Conservation (phyloP, 2,329 filamentous ascomycete genomes). For the Ilyonectria mors-panacis region DNA sequence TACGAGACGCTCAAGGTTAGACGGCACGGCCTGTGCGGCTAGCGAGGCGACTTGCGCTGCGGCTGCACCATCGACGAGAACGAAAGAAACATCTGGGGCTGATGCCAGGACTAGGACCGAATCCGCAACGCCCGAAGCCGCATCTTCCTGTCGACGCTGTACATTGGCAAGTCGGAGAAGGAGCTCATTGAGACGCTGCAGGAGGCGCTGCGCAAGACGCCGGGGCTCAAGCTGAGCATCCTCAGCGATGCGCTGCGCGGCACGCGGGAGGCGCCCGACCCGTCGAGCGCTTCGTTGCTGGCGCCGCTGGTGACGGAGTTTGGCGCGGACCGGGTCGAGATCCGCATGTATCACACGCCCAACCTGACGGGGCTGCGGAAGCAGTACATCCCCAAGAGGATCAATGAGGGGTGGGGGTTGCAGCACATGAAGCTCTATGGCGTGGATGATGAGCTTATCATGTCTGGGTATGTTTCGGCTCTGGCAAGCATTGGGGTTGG, state of each 20-base stretch:
- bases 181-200: slow-evolving; percentile 88
- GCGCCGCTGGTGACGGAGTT: slow-evolving; percentile 88
- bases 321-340: slow-evolving; percentile 85
- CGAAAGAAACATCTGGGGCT: slow-evolving; percentile 20
- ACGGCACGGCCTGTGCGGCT: background rate
- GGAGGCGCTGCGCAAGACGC: slow-evolving; percentile 80
- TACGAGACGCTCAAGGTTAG: slow-evolving; percentile 89
- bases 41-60: background rate
- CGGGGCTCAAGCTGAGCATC: slow-evolving; percentile 85
- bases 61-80: background rate
- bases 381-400: slow-evolving; percentile 85
- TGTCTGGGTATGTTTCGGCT: slow-evolving; percentile 78
- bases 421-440: slow-evolving; percentile 99
- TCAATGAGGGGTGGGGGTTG: slow-evolving; percentile 98
- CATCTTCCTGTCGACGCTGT: slow-evolving; percentile 95
- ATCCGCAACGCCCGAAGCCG: slow-evolving; percentile 84
- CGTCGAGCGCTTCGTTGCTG: slow-evolving; percentile 90
- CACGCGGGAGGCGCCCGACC: slow-evolving; percentile 87
- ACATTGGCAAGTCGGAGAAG: slow-evolving; percentile 93
- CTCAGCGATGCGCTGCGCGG: slow-evolving; percentile 93
- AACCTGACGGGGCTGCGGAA: slow-evolving; percentile 92
- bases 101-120: slow-evolving; percentile 71
- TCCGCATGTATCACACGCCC: slow-evolving; percentile 98
- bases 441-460: slow-evolving; percentile 93
- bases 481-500: background rate